Base-by-base conservation (phyloP, 306 rosid species). In the Vigna nakashimae region DNA sequence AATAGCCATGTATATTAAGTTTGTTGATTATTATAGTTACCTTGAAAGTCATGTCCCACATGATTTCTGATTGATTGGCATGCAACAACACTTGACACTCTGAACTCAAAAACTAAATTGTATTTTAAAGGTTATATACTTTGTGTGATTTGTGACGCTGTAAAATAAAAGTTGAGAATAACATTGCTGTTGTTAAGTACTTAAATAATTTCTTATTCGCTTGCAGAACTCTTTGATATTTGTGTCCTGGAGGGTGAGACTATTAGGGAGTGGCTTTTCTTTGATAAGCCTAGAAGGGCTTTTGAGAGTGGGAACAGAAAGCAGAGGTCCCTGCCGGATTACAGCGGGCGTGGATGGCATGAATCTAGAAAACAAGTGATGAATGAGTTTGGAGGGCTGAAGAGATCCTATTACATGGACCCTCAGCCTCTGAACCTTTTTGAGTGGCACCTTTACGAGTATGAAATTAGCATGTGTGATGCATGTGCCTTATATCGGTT, bases 291-390 rank as follows among this genome's bases (percentile, higher is more conserved):
- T 67, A 88, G 97, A 59, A 79, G 97, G 76, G 97, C 97, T 64
- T 92, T 92, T 76, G 97, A 92, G 86, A 92, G 95, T 78, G 97
- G 97, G 46, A 92, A 92, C 86, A 80, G 97, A 71, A 92, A 92
- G 87, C 97, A 92, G 87, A 90, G 97, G 81, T 92, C 97, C 2
- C 68, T 92, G 82, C 97, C 97, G 2, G 97, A 92, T 86, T 92
- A 90, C 80, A 83, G 85, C 1, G 97, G 97, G 45, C 89, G 97
- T 60, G 97, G 97, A 76, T 92, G 97, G 97, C 97, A 92, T 58
- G 97, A 92, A 80, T 92, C 97, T 12, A 92, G 97, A 85, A 92
- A 92, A 91, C 97, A 92, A 84, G 91, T 90, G 74, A 90, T 92
- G 93, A 92, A 75, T 78, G 95, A 90, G 78, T 88, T 73, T 69